These are phyloP conservation scores for Withania somnifera DNA, from an alignment of 305 asterid genomes.

Conservation along the genomic window DNA sequence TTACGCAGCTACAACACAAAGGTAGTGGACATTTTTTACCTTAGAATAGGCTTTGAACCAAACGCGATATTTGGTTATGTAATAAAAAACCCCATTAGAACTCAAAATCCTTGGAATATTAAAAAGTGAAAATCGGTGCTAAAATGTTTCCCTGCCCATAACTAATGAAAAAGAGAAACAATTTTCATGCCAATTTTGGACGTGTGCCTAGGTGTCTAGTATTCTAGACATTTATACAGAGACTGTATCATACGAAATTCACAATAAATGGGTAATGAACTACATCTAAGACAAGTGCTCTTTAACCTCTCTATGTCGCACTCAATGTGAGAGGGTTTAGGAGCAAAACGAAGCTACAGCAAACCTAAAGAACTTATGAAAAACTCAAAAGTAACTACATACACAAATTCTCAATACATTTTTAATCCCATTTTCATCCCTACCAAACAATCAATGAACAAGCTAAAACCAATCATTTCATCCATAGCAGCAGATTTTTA, in stretches of 20 bases:
- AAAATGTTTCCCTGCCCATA: background rate
- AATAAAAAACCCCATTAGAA: background rate
- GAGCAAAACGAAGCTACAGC: background rate
- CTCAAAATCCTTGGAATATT: background rate
- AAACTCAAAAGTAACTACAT: background rate
- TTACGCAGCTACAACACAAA: background rate
- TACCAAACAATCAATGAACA: background rate
- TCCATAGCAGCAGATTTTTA: background rate
- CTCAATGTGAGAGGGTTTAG: background rate
- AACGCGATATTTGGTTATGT: background rate
- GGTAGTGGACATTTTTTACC: background rate
- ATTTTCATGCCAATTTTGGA: background rate
- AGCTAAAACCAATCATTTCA: background rate
- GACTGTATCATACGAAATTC: background rate
- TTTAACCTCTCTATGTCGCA: background rate
- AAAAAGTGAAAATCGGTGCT: background rate
- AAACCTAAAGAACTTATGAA: background rate
- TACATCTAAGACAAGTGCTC: background rate
- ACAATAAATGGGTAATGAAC: background rate
- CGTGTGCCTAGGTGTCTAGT: background rate
- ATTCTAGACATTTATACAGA: background rate
- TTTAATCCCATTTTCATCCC: background rate
- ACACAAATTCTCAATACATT: background rate
- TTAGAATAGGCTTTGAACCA: background rate
- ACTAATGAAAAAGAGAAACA: background rate